Conservation (phyloP, 768 basidiomycete species). For the Tricholoma terreum region DNA sequence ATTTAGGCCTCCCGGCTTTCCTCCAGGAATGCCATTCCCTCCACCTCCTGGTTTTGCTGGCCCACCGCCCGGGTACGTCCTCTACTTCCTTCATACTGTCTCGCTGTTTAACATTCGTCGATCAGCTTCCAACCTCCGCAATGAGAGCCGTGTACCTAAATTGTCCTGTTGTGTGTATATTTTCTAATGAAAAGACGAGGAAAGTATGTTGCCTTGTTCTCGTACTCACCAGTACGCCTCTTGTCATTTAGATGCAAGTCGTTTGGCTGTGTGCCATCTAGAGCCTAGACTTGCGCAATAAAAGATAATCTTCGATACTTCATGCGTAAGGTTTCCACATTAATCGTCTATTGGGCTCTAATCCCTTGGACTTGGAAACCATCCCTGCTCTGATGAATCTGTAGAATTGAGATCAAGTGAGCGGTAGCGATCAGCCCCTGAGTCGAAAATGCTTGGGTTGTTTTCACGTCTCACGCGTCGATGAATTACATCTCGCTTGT, state of each 20-base stretch:
- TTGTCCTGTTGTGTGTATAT: constrained; percentile 2
- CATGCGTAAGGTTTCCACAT: not conserved
- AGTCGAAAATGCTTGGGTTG: not conserved
- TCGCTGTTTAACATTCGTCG: constrained; percentile 16
- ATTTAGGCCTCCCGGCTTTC: constrained; percentile 82
- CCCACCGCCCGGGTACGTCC: constrained; percentile 80
- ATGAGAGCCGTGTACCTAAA: constrained; percentile 15
- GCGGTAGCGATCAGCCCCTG: no score
- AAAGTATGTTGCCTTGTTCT: constrained; percentile 8
- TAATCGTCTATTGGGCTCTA: not conserved
- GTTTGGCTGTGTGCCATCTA: constrained; percentile 10
- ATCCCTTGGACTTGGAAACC: not conserved
- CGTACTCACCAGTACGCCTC: constrained; percentile 7
- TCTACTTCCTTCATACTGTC: constrained; percentile 1
- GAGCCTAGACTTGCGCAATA: constrained; percentile 6
- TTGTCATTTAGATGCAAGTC: constrained; percentile 13
- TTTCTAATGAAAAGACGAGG: constrained; percentile 9
- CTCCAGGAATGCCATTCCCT: constrained; percentile 75
- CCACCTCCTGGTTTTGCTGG: constrained; percentile 80
- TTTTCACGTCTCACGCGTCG: not conserved
- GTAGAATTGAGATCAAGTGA: no score
- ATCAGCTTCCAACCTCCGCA: constrained; percentile 51
- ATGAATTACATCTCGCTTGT: not conserved
- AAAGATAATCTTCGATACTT: constrained; percentile 4
- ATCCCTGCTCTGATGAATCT: not conserved